These are phyloP conservation scores for Rubia tinctorum DNA, from an alignment of 305 asterid species.

Conservation along the genomic window DNA sequence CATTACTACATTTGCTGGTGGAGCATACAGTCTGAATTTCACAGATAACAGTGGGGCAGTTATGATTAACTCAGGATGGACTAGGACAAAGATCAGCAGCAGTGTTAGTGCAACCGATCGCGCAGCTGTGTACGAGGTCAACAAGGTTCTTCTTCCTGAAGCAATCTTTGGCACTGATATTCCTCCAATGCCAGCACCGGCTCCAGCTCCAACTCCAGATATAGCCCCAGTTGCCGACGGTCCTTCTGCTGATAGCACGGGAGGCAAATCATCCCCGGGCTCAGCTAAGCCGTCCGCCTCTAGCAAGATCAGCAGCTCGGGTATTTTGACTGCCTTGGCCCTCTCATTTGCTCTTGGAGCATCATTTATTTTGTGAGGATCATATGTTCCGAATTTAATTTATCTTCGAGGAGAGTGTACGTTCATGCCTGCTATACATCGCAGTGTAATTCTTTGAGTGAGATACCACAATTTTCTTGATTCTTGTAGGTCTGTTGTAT, in stretches of 20 bases:
- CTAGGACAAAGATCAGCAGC: conserved; percentile 59
- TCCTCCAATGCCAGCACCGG: conserved; percentile 78
- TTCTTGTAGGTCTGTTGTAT: not conserved
- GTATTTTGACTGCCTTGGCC: conserved; percentile 25
- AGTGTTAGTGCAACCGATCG: conserved; percentile 72
- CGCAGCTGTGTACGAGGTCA: conserved; percentile 67
- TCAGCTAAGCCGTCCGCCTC: conserved; percentile 41
- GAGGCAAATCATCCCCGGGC: conserved; percentile 26
- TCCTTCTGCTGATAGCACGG: conserved; percentile 32
- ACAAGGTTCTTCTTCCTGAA: conserved; percentile 61
- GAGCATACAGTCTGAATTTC: conserved; percentile 43
- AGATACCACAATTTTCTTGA: not conserved
- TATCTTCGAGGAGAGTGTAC: not conserved
- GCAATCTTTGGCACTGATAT: conserved; percentile 78
- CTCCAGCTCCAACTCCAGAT: conserved; percentile 78
- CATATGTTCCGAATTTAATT: conserved; percentile 11
- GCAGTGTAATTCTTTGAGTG: conserved; percentile 6
- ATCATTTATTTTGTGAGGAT: conserved; percentile 14
- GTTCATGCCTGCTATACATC: conserved; percentile 10
- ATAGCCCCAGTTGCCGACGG: conserved; percentile 44
- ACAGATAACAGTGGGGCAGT: conserved; percentile 60
- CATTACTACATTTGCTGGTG: conserved; percentile 59
- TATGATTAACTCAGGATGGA: conserved; percentile 67
- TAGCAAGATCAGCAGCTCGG: conserved; percentile 25
- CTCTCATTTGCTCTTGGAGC: conserved; percentile 35